Evolutionary conservation across 805 yeast genomes (phyloP).

Genomic region (Yamadazyma insecticola): DNA sequence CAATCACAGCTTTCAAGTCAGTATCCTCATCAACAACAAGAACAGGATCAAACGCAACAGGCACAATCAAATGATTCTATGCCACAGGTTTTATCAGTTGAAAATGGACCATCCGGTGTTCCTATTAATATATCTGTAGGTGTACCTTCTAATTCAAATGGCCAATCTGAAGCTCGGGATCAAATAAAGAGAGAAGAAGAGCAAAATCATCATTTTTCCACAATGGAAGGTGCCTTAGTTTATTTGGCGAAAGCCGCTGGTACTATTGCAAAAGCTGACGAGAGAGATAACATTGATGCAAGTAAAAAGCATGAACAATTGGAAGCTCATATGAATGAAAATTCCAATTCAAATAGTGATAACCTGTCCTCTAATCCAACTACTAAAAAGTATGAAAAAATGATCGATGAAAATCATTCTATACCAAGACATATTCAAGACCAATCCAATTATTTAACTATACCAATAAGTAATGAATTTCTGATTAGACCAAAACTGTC

Average conservation of each 20-base stretch:
- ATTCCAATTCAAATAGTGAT: not conserved
- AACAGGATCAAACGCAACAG: not conserved
- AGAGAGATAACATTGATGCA: slow-evolving; percentile 56
- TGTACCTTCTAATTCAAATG: no score
- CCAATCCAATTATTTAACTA: slow-evolving; percentile 11
- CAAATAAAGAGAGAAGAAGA: not conserved
- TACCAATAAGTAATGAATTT: slow-evolving; percentile 15
- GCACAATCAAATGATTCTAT: not conserved
- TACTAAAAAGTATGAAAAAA: slow-evolving; percentile 4
- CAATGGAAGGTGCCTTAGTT: slow-evolving; percentile 59
- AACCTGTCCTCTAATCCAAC: not conserved
- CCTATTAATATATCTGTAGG: no score
- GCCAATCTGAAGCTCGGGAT: not conserved
- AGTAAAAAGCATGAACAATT: slow-evolving; percentile 43
- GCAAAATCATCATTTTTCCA: slow-evolving; percentile 28
- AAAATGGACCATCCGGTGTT: no score
- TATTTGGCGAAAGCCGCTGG: slow-evolving; percentile 80
- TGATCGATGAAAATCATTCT: slow-evolving; percentile 1
- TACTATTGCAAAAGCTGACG: slow-evolving; percentile 64
- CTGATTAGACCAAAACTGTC: slow-evolving; percentile 46
- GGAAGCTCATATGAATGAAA: slow-evolving; percentile 21
- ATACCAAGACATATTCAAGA: slow-evolving; percentile 14
- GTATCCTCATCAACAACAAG: not conserved
- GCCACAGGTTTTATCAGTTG: not conserved
- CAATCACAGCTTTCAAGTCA: not conserved